Conservation (phyloP, 2,329 filamentous ascomycete species). For the Colletotrichum neosansevieriae region DNA sequence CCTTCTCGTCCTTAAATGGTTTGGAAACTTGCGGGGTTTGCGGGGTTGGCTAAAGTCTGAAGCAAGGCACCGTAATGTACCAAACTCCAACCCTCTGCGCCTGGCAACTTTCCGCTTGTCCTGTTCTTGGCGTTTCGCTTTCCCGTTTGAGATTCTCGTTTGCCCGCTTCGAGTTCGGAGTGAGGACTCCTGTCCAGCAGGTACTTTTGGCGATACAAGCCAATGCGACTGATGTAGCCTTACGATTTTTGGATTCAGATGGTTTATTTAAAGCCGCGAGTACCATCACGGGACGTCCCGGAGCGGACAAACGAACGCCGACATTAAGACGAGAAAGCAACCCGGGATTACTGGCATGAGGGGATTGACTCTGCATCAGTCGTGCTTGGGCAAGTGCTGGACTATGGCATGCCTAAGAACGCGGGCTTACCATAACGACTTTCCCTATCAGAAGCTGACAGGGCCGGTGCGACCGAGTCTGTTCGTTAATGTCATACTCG, state of each 20-base stretch:
- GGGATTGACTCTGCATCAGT: too few species aligned
- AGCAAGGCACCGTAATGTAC: neutral
- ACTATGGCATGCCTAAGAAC: too few species aligned
- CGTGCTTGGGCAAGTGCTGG: too few species aligned
- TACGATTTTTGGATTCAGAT: neutral
- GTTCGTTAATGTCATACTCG: too few species aligned
- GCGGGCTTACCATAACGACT: too few species aligned
- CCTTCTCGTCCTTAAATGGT: conserved; percentile 9
- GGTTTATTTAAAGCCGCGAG: neutral
- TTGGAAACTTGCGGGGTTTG: conserved; percentile 35
- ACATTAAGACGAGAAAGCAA: too few species aligned
- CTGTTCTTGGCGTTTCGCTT: conserved; percentile 29
- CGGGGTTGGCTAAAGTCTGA: conserved; percentile 15
- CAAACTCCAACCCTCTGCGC: neutral
- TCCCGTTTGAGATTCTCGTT: conserved; percentile 11
- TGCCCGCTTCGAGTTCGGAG: neutral
- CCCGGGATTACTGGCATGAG: too few species aligned
- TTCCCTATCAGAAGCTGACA: too few species aligned
- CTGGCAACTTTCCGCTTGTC: neutral
- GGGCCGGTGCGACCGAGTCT: too few species aligned
- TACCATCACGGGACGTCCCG: neutral
- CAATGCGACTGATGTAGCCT: neutral
- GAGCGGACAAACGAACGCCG: too few species aligned
- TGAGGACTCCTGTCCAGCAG: neutral
- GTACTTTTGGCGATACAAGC: neutral